Evolutionary conservation across 2,329 filamentous ascomycete species (phyloP), one percentile per base, ranked within the genome.

Genomic region (Diplodia intermedia): DNA sequence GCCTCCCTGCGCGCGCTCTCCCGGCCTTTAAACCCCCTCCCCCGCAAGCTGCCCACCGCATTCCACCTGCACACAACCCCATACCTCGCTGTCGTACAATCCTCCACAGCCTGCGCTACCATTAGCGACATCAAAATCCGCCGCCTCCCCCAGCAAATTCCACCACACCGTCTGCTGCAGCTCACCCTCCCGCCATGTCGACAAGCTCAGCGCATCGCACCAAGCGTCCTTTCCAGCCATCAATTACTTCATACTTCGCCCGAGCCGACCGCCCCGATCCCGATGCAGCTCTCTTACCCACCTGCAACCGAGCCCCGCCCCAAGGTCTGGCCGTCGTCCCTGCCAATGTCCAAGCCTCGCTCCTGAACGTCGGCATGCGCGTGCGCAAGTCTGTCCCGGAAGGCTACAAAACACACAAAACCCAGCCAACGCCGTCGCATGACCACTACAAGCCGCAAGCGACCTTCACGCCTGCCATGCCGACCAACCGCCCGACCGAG

Each of bases 361-460:
- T 98, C n/a, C 84, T 97, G 52, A 92, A 86, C 74, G 94, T 98
- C 71, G 94, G 94, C 74, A 97, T 97, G 93, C 90, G 94, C 29
- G 86, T 98, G 62, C 91, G 94, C 76, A 98, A 98, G 82, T 91
- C 91, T 12, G 91, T 98, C 8, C 91, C 93, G 0, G 94, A 97
- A 77, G 94, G 94, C 69, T 97, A 97, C 85, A 96, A 97, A 82
- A 97, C 92, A 1, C 86, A 86, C 78, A 77, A 81, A 70, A 82
- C 15, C 18, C 8, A 14, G 5, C 54, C 9, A 40, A 23, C 56
- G 4, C 31, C 36, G 18, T 31, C 29, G 14, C n/a, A 11, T 14
- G 18, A 9, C 23, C 53, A 61, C 43, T 31, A 60, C 55, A 56
- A 40, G 54, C n/a, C 36, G 29, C 15, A n/a, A 26, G 20, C 40